phyloP scores from a whole-genome alignment of 768 basidiomycete genomes.

The Suillus lakei region DNA sequence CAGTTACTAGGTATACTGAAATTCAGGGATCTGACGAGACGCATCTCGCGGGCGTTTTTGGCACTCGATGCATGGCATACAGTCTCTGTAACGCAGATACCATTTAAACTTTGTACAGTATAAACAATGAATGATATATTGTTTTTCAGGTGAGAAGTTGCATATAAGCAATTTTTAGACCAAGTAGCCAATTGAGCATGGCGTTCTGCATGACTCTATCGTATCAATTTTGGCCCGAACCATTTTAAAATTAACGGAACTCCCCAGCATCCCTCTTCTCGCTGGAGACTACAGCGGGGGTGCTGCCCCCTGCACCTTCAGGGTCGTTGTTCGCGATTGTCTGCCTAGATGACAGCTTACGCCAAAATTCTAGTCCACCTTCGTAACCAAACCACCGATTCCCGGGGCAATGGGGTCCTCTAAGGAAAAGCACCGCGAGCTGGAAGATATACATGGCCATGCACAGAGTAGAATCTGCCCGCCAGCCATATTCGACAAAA shows the following conservation, averaged over 20 bases:
- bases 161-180: background rate
- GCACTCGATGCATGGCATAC: too few relatives aligned
- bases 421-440: conserved; percentile 37
- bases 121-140: background rate
- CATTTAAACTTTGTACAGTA: background rate
- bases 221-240: background rate
- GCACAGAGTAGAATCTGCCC: conserved; percentile 33
- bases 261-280: background rate
- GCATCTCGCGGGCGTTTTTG: too few relatives aligned
- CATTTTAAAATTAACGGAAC: too few relatives aligned
- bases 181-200: background rate
- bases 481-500: conserved; percentile 44
- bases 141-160: background rate
- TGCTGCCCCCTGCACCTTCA: background rate
- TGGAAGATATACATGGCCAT: conserved; percentile 40
- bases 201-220: background rate
- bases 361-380: conserved; percentile 44
- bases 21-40: too few relatives aligned
- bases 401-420: conserved; percentile 42
- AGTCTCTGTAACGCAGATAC: background rate
- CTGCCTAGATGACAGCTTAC: background rate
- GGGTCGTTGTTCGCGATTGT: background rate
- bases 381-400: conserved; percentile 63
- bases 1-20: too few relatives aligned
- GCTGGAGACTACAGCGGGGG: background rate